Percentiles rank a stretch among this genome's conserved stretches.
phyloP scores from a whole-genome alignment of 2,329 filamentous ascomycete genomes.

The Graphilbum fragrans region DNA sequence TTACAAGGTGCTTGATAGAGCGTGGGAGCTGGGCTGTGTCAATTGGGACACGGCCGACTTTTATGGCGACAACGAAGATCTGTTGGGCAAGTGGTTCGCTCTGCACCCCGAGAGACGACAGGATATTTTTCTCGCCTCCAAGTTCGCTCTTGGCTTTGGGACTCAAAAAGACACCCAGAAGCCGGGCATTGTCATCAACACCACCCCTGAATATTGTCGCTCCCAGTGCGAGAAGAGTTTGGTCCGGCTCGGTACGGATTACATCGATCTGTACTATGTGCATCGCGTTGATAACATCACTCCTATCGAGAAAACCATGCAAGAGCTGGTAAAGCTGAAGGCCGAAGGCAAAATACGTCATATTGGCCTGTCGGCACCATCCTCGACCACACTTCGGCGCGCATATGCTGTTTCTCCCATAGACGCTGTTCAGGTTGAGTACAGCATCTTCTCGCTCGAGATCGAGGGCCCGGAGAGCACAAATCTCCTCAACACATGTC shows the following conservation, averaged over 20 bases:
- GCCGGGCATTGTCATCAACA: slow-evolving; percentile 13
- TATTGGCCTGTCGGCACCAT: slow-evolving; percentile 41
- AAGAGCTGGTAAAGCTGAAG: slow-evolving; percentile 31
- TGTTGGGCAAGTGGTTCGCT: slow-evolving; percentile 38
- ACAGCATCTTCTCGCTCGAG: slow-evolving; percentile 37
- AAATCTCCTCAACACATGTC: slow-evolving; percentile 37
- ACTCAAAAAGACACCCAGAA: slow-evolving; percentile 11
- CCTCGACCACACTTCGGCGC: slow-evolving; percentile 35
- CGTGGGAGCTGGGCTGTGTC: slow-evolving; percentile 28
- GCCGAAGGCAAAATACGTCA: slow-evolving; percentile 42
- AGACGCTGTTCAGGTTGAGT: slow-evolving; percentile 25
- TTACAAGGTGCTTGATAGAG: not conserved
- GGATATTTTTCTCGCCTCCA: slow-evolving; percentile 33
- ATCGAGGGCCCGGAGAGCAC: slow-evolving; percentile 40
- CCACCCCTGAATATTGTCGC: slow-evolving; percentile 17
- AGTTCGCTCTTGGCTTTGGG: slow-evolving; percentile 19
- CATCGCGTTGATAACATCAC: slow-evolving; percentile 35
- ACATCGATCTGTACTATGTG: slow-evolving; percentile 43
- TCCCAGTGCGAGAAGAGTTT: slow-evolving; percentile 23
- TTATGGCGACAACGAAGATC: slow-evolving; percentile 34
- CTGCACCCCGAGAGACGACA: slow-evolving; percentile 31
- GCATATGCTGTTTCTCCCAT: slow-evolving; percentile 37
- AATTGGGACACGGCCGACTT: slow-evolving; percentile 38
- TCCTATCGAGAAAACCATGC: slow-evolving; percentile 33
- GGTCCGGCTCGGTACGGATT: slow-evolving; percentile 32